Conservation (phyloP, 768 basidiomycete species). For the Boletus bicolor region DNA sequence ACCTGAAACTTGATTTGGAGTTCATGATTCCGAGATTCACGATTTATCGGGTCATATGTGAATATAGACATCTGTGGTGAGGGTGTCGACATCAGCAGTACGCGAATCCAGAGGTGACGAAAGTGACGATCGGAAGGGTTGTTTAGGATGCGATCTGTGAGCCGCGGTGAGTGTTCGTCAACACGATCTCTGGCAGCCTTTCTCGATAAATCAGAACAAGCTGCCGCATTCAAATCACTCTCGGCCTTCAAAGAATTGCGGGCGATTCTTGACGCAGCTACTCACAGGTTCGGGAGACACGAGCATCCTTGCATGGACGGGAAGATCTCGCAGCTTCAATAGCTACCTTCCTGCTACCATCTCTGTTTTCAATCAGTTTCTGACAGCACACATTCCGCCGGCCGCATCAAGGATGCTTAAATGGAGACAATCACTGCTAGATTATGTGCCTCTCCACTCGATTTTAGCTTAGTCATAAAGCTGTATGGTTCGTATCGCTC, state of each 20-base stretch:
- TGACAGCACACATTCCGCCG: neutral
- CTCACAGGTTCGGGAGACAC: slow-evolving; percentile 5
- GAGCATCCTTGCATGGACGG: slow-evolving; percentile 9
- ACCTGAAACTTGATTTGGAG: no score
- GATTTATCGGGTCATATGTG: no score
- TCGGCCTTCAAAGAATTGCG: slow-evolving; percentile 7
- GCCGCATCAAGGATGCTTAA: neutral
- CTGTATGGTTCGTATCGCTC: neutral
- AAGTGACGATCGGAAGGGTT: neutral
- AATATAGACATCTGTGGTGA: slow-evolving; percentile 1
- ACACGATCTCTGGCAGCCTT: slow-evolving; percentile 10
- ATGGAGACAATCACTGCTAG: neutral
- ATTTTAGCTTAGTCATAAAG: neutral
- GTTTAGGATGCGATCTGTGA: slow-evolving; percentile 3
- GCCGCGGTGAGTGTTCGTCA: slow-evolving; percentile 3
- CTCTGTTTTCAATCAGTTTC: neutral
- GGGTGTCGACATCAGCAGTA: neutral
- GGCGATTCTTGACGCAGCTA: slow-evolving; percentile 5
- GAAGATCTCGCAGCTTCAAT: neutral
- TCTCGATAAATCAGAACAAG: neutral
- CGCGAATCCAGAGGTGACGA: neutral
- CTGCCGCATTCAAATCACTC: slow-evolving; percentile 1
- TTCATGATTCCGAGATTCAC: no score
- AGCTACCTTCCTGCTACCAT: slow-evolving; percentile 2
- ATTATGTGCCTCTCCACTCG: neutral